Conservation (phyloP, 116 monocot genomes). For the Iris pallida region DNA sequence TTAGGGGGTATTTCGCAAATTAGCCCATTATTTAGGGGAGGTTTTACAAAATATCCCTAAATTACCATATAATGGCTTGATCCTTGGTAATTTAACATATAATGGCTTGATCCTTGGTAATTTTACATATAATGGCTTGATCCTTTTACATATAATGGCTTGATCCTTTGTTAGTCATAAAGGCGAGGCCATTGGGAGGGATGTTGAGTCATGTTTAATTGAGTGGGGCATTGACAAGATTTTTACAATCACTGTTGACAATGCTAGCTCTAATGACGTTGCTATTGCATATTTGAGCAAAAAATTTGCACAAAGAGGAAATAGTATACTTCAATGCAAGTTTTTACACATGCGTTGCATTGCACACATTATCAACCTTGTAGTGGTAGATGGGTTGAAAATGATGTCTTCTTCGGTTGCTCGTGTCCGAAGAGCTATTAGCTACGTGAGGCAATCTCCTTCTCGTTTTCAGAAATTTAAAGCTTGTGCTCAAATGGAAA, state of each 20-base stretch:
- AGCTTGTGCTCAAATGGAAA: neutral
- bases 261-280: slow-evolving; percentile 1
- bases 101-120: too few relatives aligned
- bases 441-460: neutral
- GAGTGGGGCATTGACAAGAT: neutral
- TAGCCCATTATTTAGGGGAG: too few relatives aligned
- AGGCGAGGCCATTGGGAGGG: neutral
- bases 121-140: too few relatives aligned
- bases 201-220: neutral
- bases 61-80: too few relatives aligned
- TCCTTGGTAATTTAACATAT: too few relatives aligned
- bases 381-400: neutral
- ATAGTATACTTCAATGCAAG: neutral
- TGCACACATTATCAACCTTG: neutral
- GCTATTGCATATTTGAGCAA: neutral
- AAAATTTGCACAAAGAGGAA: neutral
- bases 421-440: neutral
- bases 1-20: too few relatives aligned
- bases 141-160: too few relatives aligned
- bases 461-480: neutral
- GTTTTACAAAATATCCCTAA: too few relatives aligned
- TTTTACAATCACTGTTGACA: neutral
- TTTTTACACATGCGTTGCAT: neutral
- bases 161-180: neutral
- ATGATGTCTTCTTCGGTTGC: neutral